These are phyloP conservation scores for Dictyostelium brefeldianum DNA, from an alignment of 78 protist species.

Conservation along the genomic window DNA sequence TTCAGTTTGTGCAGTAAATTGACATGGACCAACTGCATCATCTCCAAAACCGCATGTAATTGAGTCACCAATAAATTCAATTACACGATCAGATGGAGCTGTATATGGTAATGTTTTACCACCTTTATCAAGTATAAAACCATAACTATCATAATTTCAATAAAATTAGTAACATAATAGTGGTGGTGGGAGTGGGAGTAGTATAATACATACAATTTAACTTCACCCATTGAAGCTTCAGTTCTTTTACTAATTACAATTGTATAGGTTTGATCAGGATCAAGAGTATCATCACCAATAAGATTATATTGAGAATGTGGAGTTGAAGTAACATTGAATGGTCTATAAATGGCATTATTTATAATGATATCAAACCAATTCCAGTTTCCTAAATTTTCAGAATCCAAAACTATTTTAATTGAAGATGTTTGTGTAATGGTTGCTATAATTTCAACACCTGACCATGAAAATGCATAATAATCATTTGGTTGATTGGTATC, in stretches of 20 bases:
- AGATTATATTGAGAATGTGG: background rate
- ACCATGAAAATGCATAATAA: constrained; percentile 19
- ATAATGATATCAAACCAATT: constrained; percentile 11
- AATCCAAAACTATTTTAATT: background rate
- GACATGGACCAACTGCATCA: constrained; percentile 46
- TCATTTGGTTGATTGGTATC: background rate
- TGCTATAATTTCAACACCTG: background rate
- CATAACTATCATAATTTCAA: background rate
- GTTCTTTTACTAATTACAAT: constrained; percentile 1
- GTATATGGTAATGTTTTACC: background rate
- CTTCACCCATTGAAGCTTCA: background rate
- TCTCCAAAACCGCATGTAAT: constrained; percentile 78
- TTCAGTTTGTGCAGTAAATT: constrained; percentile 22
- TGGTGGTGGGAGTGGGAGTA: too few species aligned
- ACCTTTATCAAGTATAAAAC: background rate
- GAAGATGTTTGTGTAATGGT: background rate
- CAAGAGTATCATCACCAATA: background rate
- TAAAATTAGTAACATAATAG: too few species aligned
- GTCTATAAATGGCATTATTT: background rate
- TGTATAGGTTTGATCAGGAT: constrained; percentile 16
- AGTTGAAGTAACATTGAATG: constrained; percentile 11
- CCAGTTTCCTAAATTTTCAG: background rate
- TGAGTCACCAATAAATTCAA: constrained; percentile 81
- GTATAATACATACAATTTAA: constrained; percentile 8
- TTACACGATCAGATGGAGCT: background rate